Base-by-base conservation (phyloP, 805 yeast species). In the Yarrowia yakushimensis region DNA sequence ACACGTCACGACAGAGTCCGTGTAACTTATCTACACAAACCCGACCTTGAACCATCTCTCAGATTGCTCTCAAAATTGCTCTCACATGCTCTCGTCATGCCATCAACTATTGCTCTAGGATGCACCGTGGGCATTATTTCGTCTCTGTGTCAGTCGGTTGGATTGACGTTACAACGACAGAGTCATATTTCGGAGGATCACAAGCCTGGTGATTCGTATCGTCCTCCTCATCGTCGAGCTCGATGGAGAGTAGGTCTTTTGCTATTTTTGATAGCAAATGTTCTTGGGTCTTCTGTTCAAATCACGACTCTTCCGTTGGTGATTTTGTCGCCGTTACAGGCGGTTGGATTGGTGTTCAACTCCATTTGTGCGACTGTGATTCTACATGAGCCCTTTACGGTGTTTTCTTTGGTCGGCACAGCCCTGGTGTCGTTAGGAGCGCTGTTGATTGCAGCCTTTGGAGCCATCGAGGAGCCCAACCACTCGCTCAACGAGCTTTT, bases 331-430 rank as follows among this genome's bases (percentile, higher is more conserved):
- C 96, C 97, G 0, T 74, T 90, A 62, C 97, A 90, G 71, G 90
- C 96, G 25, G 83, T 86, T 23, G 96, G 97, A 0, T 78, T 91
- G n/a, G 91, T 90, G 2, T 90, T 91, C 78, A 91, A 91, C 73
- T 83, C 94, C 0, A 72, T 88, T 1, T 82, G 90, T 69, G 88
- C 94, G 43, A 72, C 87, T 18, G 63, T 88, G 11, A 73, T 90
- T 13, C 80, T 90, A 13, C 78, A 84, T 31, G 97, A 90, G 69
- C 77, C 78, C 0, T 88, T 89, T 71, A 85, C 92, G 1, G 65
- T 67, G 23, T 76, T 74, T 60, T 80, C 91, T 1, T 74, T 82
- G 0, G 63, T 75, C 10, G 96, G 96, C 3, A 90, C 97, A 0
- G 67, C 80, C 0, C 73, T 87, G 20, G 88, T 89, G 6, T 80